phyloP scores from a whole-genome alignment of 495 filamentous ascomycete genomes.

The Penicillium cosmopolitanum region DNA sequence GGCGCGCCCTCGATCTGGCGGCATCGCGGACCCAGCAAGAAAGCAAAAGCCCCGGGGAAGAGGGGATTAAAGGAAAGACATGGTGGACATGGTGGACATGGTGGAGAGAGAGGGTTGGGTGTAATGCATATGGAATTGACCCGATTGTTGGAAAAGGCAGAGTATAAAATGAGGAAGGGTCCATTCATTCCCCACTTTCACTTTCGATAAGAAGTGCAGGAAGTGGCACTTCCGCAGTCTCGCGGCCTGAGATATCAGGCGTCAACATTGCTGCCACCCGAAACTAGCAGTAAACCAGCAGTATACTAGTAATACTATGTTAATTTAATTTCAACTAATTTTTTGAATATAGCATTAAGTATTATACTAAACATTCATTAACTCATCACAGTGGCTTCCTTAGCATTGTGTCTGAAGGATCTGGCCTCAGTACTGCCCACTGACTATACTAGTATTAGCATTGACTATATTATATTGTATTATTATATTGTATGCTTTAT shows the following conservation, averaged over 20 bases:
- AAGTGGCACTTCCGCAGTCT: background rate
- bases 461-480: too few relatives aligned
- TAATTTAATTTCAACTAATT: too few relatives aligned
- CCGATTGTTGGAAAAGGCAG: background rate
- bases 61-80: background rate
- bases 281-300: background rate
- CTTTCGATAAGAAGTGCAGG: too few relatives aligned
- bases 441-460: too few relatives aligned
- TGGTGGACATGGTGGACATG: conserved; percentile 2
- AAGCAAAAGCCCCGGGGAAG: background rate
- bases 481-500: too few relatives aligned
- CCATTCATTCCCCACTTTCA: background rate
- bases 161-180: background rate
- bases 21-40: conserved; percentile 33
- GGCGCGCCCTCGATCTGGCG: conserved; percentile 47
- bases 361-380: too few relatives aligned
- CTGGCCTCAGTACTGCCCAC: too few relatives aligned
- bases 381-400: too few relatives aligned
- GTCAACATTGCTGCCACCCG: background rate
- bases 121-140: background rate
- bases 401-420: too few relatives aligned
- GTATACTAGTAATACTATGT: too few relatives aligned
- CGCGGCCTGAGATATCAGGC: background rate
- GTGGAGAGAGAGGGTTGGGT: background rate
- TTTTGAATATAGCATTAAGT: too few relatives aligned